Conservation (phyloP, 345 rosid genomes). For the Pugionium cornutum region DNA sequence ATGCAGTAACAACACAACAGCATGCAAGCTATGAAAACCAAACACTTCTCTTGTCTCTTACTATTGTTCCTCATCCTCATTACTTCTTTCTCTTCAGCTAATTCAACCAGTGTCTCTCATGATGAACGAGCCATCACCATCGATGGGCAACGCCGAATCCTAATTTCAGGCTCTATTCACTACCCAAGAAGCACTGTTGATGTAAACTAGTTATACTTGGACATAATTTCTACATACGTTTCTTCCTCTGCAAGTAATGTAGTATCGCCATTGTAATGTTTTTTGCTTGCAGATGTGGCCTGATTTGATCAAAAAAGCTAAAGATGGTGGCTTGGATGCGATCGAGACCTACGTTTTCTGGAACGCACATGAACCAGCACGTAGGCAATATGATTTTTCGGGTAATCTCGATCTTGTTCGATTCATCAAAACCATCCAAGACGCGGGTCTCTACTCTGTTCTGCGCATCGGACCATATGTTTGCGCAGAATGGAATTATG, state of each 20-base stretch:
- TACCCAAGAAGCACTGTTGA: constrained; percentile 64
- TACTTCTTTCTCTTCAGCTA: neutral
- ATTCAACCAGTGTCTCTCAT: constrained; percentile 41
- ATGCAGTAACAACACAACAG: too few relatives aligned
- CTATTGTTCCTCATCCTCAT: neutral
- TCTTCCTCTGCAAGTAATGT: neutral
- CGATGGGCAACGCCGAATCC: constrained; percentile 53
- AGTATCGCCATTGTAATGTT: neutral
- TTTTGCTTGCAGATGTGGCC: constrained; percentile 63
- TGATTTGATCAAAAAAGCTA: constrained; percentile 52
- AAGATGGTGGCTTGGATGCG: constrained; percentile 65
- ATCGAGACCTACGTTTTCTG: constrained; percentile 70
- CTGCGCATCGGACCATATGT: constrained; percentile 75
- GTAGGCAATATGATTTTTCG: constrained; percentile 53
- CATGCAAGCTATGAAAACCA: too few relatives aligned
- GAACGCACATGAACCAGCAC: constrained; percentile 63
- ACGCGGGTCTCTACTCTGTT: constrained; percentile 51
- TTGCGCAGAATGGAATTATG: constrained; percentile 75
- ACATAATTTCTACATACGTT: neutral
- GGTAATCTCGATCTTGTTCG: constrained; percentile 56
- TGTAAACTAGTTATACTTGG: constrained; percentile 29
- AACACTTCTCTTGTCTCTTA: too few relatives aligned
- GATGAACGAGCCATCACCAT: constrained; percentile 54
- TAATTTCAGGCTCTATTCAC: constrained; percentile 71
- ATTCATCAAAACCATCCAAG: constrained; percentile 59